Evolutionary conservation across 768 basidiomycete species (phyloP), one percentile per base, ranked within the genome.

Genomic region (Russula virescens): DNA sequence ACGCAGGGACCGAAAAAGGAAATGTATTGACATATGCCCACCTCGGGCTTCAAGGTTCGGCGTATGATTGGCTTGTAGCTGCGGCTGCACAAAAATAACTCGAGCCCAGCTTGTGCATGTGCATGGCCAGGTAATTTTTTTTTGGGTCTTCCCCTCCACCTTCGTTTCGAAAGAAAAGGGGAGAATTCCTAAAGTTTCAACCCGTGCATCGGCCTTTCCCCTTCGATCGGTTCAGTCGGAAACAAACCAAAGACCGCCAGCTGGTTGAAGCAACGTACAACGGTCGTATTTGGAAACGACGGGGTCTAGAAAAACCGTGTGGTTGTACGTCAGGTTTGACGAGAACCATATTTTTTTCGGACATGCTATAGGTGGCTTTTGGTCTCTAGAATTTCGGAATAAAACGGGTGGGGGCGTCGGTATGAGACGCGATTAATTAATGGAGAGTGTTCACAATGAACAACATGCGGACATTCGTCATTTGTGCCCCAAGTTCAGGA

Each of bases 51-150:
- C 79, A 86, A 81, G 25, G 77, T 77, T 45, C 85, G 76, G 1
- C 82, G 84, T 58, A 85, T 86, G 68, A 82, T 77, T 8, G 85
- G 85, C 51, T n/a, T n/a, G n/a, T n/a, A n/a, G n/a, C 84, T 72
- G 11, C 82, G 78, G 3, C 77, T 26, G 60, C 83, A 85, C 5
- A 84, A 83, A 68, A 84, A 87, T 2, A 86, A 74, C 69, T 86
- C 85, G 0, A 84, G 84, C 3, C 23, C 21, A 48, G 23, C 9
- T 4, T 14, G 80, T 82, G 86, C 16, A 84, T 85, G 70, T 43
- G 86, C 85, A 71, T 83, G 3, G 83, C 78, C 48, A 87, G 73
- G 60, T 86, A 87, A 57, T 85, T 84, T 67, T 80, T 85, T 21
- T 23, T 19, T n/a, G n/a, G n/a, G 8, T 38, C 8, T 38, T 38